These are phyloP conservation scores for Gossypium anomalum DNA, from an alignment of 345 rosid genomes.

Conservation along the genomic window DNA sequence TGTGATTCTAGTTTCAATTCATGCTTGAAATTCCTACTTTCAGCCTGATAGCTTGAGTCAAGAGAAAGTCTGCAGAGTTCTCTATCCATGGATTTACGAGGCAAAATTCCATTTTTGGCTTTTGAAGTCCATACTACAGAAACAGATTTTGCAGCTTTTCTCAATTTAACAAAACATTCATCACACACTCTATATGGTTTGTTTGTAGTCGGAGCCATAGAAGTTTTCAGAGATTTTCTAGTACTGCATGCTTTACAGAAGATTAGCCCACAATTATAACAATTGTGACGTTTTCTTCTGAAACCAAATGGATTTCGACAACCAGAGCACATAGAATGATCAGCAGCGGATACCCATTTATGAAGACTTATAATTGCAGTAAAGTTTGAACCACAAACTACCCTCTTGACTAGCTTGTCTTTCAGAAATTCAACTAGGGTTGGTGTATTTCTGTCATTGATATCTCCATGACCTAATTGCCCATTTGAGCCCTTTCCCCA, in stretches of 20 bases:
- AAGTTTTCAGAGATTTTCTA: conserved; percentile 71
- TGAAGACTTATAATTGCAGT: conserved; percentile 76
- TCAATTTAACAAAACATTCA: conserved; percentile 68
- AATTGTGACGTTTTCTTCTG: conserved; percentile 90
- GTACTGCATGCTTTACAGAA: conserved; percentile 80
- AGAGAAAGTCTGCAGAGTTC: conserved; percentile 44
- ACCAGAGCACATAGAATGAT: conserved; percentile 67
- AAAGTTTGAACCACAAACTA: conserved; percentile 71
- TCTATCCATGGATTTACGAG: conserved; percentile 36
- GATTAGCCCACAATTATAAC: conserved; percentile 86
- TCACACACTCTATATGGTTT: conserved; percentile 86
- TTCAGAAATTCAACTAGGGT: conserved; percentile 49
- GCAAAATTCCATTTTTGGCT: conserved; percentile 34
- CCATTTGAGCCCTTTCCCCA: conserved; percentile 88
- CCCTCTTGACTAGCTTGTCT: conserved; percentile 69
- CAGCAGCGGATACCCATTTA: conserved; percentile 58
- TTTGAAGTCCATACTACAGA: conserved; percentile 32
- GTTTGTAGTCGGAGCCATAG: conserved; percentile 73
- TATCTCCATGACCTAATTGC: conserved; percentile 85
- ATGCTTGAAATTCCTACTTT: conserved; percentile 34
- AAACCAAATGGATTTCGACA: conserved; percentile 77
- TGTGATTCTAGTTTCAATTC: conserved; percentile 29
- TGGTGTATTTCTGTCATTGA: conserved; percentile 51
- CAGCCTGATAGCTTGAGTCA: conserved; percentile 38
- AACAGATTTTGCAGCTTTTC: conserved; percentile 41